phyloP scores from a whole-genome alignment of 768 basidiomycete genomes.

The Termitomyces eurrhizus region DNA sequence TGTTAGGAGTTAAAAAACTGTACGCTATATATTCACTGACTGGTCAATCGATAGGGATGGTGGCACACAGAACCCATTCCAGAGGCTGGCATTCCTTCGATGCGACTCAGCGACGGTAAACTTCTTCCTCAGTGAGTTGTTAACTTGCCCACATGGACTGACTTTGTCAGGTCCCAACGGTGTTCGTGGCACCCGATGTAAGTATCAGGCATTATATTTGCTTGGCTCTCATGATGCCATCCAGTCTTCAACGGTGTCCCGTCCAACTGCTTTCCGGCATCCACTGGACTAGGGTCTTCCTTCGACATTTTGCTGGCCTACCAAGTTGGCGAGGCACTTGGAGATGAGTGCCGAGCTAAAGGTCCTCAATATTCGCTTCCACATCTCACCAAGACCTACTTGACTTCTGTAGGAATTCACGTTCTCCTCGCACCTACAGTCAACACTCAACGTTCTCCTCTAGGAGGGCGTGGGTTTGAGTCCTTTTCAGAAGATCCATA shows the following conservation, averaged over 20 bases:
- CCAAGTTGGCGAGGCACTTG: slow-evolving; percentile 46
- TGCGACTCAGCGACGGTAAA: slow-evolving; percentile 45
- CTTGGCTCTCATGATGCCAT: slow-evolving; percentile 24
- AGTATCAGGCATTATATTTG: slow-evolving; percentile 17
- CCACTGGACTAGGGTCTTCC: slow-evolving; percentile 52
- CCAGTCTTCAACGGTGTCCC: slow-evolving; percentile 54
- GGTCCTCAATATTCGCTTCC: slow-evolving; percentile 19
- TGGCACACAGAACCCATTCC: slow-evolving; percentile 43
- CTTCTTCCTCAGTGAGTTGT: background rate
- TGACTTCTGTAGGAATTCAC: slow-evolving; percentile 30
- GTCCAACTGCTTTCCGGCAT: slow-evolving; percentile 54
- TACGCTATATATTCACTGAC: background rate
- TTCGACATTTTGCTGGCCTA: slow-evolving; percentile 49
- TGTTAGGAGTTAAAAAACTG: slow-evolving; percentile 19
- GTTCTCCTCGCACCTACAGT: slow-evolving; percentile 61
- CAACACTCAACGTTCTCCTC: slow-evolving; percentile 59
- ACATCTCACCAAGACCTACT: slow-evolving; percentile 3
- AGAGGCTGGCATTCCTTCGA: slow-evolving; percentile 34
- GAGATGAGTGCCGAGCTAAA: slow-evolving; percentile 50
- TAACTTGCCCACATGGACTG: background rate
- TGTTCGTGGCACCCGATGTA: slow-evolving; percentile 43
- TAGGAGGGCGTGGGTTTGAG: slow-evolving; percentile 57
- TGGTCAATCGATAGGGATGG: slow-evolving; percentile 32
- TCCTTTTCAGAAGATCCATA: slow-evolving; percentile 62
- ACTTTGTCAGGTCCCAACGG: slow-evolving; percentile 41